Evolutionary conservation across 106 monocot species (phyloP).

Genomic region (Phalaenopsis aphrodite): DNA sequence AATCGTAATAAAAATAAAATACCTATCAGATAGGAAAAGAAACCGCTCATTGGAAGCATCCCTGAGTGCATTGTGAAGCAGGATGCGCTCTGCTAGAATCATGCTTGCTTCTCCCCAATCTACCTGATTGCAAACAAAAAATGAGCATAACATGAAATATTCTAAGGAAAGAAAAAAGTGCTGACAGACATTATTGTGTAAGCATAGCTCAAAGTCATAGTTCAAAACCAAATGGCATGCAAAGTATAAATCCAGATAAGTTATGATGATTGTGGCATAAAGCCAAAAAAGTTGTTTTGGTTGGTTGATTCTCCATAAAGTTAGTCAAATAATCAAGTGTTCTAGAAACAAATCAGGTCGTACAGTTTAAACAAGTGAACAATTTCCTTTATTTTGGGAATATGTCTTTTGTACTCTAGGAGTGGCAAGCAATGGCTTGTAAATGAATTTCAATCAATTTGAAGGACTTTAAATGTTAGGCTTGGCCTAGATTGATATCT

Average conservation of each 20-base stretch:
- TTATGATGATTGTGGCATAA: not conserved
- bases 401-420: not conserved
- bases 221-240: not conserved
- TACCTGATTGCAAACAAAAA: constrained; percentile 39
- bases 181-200: not conserved
- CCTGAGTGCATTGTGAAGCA: constrained; percentile 66
- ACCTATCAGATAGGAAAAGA: constrained; percentile 95
- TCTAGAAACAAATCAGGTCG: not conserved
- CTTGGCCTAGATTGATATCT: not conserved
- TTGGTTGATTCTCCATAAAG: not conserved
- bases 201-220: not conserved
- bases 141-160: not conserved
- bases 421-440: not conserved
- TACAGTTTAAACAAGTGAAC: not conserved
- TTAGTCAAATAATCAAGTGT: not conserved
- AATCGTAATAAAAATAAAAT: not conserved
- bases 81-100: constrained; percentile 89
- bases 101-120: constrained; percentile 99
- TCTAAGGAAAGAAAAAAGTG: not conserved
- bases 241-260: not conserved
- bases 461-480: not conserved
- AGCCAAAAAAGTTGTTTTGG: not conserved
- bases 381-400: not conserved
- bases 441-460: not conserved
- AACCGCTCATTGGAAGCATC: constrained; percentile 78